A percentile compares a stretch with the other conserved stretches of the same genome.
Evolutionary conservation across 257 asterid species (phyloP).

Genomic region (Solanum piurae): DNA sequence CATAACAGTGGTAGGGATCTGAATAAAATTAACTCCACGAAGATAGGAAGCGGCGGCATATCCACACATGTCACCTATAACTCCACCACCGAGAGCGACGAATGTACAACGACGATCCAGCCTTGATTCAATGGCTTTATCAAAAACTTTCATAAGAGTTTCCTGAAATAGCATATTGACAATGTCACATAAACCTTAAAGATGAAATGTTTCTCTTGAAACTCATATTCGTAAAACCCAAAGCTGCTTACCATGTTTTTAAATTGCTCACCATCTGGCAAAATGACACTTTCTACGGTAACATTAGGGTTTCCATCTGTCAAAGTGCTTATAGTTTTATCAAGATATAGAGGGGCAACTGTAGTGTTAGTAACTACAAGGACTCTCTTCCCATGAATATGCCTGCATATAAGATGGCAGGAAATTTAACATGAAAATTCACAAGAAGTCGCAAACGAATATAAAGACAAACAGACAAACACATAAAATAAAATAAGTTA

Average conservation of each 20-base stretch:
- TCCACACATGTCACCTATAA: slow-evolving; percentile 99
- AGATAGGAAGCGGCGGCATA: slow-evolving; percentile 98
- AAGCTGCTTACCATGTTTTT: slow-evolving; percentile 70
- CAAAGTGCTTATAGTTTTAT: slow-evolving; percentile 72
- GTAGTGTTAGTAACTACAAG: slow-evolving; percentile 90
- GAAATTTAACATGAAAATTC: not conserved
- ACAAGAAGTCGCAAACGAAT: not conserved
- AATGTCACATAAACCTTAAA: slow-evolving; percentile 3
- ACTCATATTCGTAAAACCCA: not conserved
- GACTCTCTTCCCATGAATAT: slow-evolving; percentile 92
- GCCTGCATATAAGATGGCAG: slow-evolving; percentile 35
- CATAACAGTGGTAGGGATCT: slow-evolving; percentile 98
- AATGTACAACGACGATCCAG: slow-evolving; percentile 91
- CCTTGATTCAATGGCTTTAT: slow-evolving; percentile 86
- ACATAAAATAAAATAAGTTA: not conserved
- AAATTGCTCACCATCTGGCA: slow-evolving; percentile 92
- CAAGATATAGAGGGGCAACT: slow-evolving; percentile 83
- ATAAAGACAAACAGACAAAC: not conserved
- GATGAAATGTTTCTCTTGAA: not conserved
- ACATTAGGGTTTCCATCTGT: slow-evolving; percentile 71
- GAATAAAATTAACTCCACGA: slow-evolving; percentile 96
- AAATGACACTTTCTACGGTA: slow-evolving; percentile 72
- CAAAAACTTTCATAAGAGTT: slow-evolving; percentile 86
- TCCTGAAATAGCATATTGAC: slow-evolving; percentile 37
- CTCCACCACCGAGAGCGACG: slow-evolving; percentile 99